Evolutionary conservation across 768 basidiomycete species (phyloP), one percentile per base, ranked within the genome.

Genomic region (Pluteus cervinus): DNA sequence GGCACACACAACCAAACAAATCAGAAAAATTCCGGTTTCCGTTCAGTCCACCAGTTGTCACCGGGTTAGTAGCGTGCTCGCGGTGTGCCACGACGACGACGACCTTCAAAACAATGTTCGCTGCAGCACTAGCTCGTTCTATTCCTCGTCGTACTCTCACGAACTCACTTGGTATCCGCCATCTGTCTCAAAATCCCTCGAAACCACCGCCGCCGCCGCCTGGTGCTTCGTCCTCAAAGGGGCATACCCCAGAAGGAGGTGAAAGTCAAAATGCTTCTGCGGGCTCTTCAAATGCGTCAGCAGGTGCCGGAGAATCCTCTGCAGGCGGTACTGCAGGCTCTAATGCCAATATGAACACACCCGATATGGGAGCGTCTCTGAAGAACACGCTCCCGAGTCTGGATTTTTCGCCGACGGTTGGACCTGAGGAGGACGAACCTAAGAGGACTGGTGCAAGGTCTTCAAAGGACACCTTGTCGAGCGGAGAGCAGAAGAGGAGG

Each of bases 401-500:
- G 14, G 83, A 86, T 56, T 81, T 86, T 47, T 69, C 77, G 12
- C 79, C 81, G 0, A 62, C 67, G 11, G 71, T 73, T 14, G 24
- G 7, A 33, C 62, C 63, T 11, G 57, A 65, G 32, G 56, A 60
- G 29, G n/a, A n/a, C n/a, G 56, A 60, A 38, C 54, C 56, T 23
- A 68, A 74, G 42, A 66, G 79, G 36, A 89, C 86, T 0, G 86
- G 87, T 10, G 87, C 87, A 35, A 70, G 65, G 54, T 88, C 86
- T 3, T 81, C 85, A 11, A 86, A 81, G 49, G 81, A 83, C 35
- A 76, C 80, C 10, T 69, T 90, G 37, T 85, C 85, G 12, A 79
- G 80, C 35, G 83, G 81, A 43, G 94, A 96, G 60, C 69, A 74
- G 47, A 71, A 71, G 51, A 70, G 88, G 42, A 63, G 73, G 44